Evolutionary conservation across 1,284 basidiomycete genomes (phyloP).

Genomic region (Malassezia globosa): DNA sequence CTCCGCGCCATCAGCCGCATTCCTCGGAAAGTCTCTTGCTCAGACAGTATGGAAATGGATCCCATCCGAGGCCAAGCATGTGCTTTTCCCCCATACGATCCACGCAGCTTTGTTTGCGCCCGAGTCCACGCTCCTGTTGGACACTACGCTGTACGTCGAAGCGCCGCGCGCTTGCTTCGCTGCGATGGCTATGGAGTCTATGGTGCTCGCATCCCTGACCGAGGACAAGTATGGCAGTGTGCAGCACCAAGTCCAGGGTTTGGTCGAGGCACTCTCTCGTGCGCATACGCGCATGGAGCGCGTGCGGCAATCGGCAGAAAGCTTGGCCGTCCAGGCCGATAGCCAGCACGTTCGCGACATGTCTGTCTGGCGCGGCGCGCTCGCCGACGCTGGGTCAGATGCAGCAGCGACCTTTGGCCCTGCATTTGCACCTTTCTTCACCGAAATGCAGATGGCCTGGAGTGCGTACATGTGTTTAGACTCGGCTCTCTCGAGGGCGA

Average conservation of each 20-base stretch:
- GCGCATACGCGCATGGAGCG: conserved; percentile 9
- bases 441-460: conserved; percentile 13
- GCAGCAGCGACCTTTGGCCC: conserved; percentile 10
- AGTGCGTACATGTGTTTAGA: conserved; percentile 7
- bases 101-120: conserved; percentile 13
- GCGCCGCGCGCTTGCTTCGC: conserved; percentile 16
- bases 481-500: neutral
- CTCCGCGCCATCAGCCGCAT: neutral
- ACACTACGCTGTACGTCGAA: conserved; percentile 13
- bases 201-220: conserved; percentile 24
- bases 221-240: conserved; percentile 31
- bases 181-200: conserved; percentile 15
- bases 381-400: conserved; percentile 8
- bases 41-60: conserved; percentile 10
- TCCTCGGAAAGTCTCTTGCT: neutral
- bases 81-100: conserved; percentile 22
- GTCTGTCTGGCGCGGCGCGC: conserved; percentile 7
- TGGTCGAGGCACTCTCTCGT: conserved; percentile 9
- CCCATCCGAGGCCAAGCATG: conserved; percentile 28
- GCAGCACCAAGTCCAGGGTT: conserved; percentile 22
- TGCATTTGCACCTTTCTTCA: conserved; percentile 12
- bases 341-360: conserved; percentile 12
- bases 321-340: conserved; percentile 10
- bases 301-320: conserved; percentile 4
- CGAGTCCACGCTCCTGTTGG: conserved; percentile 10